Evolutionary conservation across 2,329 filamentous ascomycete genomes (phyloP).

Genomic region (Exophiala dermatitidis): DNA sequence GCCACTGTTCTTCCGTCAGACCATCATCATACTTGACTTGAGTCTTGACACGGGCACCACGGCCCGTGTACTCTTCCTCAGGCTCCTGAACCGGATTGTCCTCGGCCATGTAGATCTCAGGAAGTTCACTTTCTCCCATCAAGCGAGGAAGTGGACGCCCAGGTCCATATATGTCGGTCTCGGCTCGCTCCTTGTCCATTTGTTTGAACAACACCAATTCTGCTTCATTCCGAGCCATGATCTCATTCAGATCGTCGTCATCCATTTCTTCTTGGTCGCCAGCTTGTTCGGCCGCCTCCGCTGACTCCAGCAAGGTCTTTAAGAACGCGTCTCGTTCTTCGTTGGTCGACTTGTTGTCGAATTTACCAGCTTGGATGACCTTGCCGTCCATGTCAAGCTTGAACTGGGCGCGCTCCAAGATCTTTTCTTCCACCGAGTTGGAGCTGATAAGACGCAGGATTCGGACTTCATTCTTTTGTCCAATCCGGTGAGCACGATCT

Average conservation of each 20-base stretch:
- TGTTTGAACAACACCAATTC: constrained; percentile 73
- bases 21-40: constrained; percentile 95
- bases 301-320: constrained; percentile 81
- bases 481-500: constrained; percentile 99
- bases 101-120: constrained; percentile 87
- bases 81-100: constrained; percentile 73
- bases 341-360: constrained; percentile 98
- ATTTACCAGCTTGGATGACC: constrained; percentile 97
- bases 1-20: constrained; percentile 96
- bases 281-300: constrained; percentile 59
- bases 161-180: constrained; percentile 64
- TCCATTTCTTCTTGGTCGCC: constrained; percentile 90
- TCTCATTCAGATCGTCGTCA: constrained; percentile 91
- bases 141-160: constrained; percentile 65
- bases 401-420: constrained; percentile 90
- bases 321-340: constrained; percentile 97
- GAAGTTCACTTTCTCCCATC: constrained; percentile 78
- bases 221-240: constrained; percentile 79
- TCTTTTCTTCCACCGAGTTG: constrained; percentile 97
- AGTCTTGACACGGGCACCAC: constrained; percentile 89
- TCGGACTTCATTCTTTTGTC: constrained; percentile 98
- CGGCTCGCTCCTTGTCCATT: constrained; percentile 68
- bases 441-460: constrained; percentile 93
- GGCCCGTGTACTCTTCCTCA: constrained; percentile 65
- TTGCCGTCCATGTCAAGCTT: constrained; percentile 99